These are phyloP conservation scores for Mimosa pudica DNA, from an alignment of 306 rosid genomes.

Conservation along the genomic window DNA sequence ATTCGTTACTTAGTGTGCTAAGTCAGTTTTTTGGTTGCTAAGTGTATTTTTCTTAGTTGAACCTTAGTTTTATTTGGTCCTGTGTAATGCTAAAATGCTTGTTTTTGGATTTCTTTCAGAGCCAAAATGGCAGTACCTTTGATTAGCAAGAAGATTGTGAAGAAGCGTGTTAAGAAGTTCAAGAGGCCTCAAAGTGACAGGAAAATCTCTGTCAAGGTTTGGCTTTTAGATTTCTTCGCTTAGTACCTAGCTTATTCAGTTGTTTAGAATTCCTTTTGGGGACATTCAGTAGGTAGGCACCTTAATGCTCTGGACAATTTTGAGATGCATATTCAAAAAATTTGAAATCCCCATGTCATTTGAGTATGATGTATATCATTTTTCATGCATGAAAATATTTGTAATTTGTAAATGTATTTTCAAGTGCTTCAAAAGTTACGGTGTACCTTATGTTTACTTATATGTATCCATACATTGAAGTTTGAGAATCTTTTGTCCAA, in stretches of 20 bases:
- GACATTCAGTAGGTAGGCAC: background rate
- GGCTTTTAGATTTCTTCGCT: background rate
- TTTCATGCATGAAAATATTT: background rate
- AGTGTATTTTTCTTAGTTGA: background rate
- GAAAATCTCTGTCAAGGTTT: slow-evolving; percentile 80
- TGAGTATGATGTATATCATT: background rate
- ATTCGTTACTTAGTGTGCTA: no score
- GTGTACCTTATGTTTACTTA: background rate
- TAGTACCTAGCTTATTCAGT: background rate
- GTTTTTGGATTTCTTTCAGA: background rate
- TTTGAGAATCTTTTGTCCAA: background rate
- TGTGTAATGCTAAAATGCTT: background rate
- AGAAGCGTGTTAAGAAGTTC: slow-evolving; percentile 83
- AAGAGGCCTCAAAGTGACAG: slow-evolving; percentile 84
- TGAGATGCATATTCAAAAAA: background rate
- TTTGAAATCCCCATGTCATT: background rate
- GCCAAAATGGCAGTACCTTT: slow-evolving; percentile 68
- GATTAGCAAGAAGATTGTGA: slow-evolving; percentile 65
- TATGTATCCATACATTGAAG: background rate
- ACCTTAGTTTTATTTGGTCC: background rate
- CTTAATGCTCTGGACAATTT: background rate
- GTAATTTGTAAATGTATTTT: background rate
- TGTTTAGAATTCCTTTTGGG: background rate
- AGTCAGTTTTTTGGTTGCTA: no score
- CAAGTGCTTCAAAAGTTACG: background rate